Evolutionary conservation across 2,329 filamentous ascomycete genomes (phyloP).

Genomic region (Colletotrichum sp.): DNA sequence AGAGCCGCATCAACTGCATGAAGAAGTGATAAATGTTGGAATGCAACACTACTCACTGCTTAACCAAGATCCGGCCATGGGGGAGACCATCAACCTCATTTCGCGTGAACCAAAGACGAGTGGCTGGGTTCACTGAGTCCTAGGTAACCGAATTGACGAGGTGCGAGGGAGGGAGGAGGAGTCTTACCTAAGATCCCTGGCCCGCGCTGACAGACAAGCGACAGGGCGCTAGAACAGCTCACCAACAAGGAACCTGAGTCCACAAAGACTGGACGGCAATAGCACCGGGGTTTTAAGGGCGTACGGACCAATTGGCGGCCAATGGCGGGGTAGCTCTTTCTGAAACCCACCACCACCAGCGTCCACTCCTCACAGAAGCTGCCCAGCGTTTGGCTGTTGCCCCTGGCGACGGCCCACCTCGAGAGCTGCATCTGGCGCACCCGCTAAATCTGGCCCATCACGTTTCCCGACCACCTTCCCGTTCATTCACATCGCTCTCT

Average conservation of each 20-base stretch:
- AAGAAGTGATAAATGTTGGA: neutral
- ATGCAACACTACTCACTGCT: neutral
- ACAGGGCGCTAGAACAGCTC: neutral
- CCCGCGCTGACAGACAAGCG: neutral
- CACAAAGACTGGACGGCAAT: neutral
- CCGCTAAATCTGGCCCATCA: conserved; percentile 5
- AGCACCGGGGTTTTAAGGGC: neutral
- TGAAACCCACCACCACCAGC: conserved; percentile 12
- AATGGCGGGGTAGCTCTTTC: conserved; percentile 14
- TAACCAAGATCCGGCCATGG: neutral
- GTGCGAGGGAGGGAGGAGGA: neutral
- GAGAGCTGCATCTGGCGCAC: neutral
- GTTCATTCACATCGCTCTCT: neutral
- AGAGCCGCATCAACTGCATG: neutral
- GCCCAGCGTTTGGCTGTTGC: conserved; percentile 1
- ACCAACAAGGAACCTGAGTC: neutral
- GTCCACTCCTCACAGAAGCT: neutral
- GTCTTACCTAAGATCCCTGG: neutral
- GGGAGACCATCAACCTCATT: neutral
- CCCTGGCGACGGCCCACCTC: conserved; percentile 11
- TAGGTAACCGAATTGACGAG: neutral
- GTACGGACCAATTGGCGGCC: neutral
- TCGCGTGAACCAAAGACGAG: neutral
- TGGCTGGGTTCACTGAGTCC: neutral
- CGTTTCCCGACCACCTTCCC: neutral